Conservation (phyloP, 2,329 filamentous ascomycete species). For the Tolypocladium paradoxum region DNA sequence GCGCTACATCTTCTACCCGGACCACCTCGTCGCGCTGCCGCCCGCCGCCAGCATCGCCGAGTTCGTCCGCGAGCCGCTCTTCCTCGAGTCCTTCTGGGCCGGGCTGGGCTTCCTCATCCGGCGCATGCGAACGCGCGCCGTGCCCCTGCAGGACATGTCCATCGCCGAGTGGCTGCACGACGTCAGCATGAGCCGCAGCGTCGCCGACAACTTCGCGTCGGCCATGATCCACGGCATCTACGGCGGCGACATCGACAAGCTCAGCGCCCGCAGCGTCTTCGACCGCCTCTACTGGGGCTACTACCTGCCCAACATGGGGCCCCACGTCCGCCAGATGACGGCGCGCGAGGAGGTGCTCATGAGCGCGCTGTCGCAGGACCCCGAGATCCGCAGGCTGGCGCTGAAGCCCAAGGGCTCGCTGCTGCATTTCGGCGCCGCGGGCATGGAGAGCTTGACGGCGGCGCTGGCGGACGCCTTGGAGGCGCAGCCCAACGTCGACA, state of each 20-base stretch:
- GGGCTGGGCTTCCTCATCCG: conserved; percentile 15
- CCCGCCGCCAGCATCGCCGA: conserved; percentile 15
- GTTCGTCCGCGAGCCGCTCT: conserved; percentile 20
- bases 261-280: conserved; percentile 58
- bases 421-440: conserved; percentile 32
- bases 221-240: conserved; percentile 80
- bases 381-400: conserved; percentile 19
- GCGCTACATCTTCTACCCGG: conserved; percentile 81
- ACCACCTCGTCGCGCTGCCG: conserved; percentile 42
- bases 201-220: conserved; percentile 65
- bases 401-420: conserved; percentile 18
- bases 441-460: conserved; percentile 51
- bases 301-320: conserved; percentile 13
- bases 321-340: conserved; percentile 33
- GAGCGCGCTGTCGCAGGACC: conserved; percentile 15
- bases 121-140: conserved; percentile 7
- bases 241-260: conserved; percentile 72
- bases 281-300: conserved; percentile 20
- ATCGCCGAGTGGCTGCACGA: conserved; percentile 24
- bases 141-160: conserved; percentile 20
- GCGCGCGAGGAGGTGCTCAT: conserved; percentile 18
- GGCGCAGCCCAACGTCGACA: conserved; percentile 45
- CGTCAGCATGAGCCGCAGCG: conserved; percentile 15
- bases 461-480: conserved; percentile 41
- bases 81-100: conserved; percentile 18